Evolutionary conservation across 345 rosid species (phyloP).

Genomic region (Eutrema japonicum): DNA sequence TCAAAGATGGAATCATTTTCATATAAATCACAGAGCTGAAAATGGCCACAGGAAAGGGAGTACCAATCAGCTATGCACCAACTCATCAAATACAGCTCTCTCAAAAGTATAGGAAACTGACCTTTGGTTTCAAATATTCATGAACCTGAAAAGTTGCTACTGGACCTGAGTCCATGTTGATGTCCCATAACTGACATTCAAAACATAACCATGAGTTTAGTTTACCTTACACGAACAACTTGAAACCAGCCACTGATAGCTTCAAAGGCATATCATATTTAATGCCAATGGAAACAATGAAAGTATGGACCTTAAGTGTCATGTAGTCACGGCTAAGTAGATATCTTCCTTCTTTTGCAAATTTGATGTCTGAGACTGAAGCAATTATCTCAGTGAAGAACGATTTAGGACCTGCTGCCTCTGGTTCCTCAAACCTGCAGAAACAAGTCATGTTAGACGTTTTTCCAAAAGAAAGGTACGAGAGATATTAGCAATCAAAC

Average conservation of each 20-base stretch:
- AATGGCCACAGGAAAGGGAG: slow-evolving; percentile 26
- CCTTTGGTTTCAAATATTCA: slow-evolving; percentile 91
- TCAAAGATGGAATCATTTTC: slow-evolving; percentile 98
- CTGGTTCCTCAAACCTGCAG: slow-evolving; percentile 84
- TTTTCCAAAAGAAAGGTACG: background rate
- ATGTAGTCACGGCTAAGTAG: slow-evolving; percentile 95
- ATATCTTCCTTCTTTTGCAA: slow-evolving; percentile 84
- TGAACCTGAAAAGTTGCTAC: slow-evolving; percentile 94
- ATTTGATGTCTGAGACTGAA: slow-evolving; percentile 92
- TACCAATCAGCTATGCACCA: slow-evolving; percentile 30
- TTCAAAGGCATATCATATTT: background rate
- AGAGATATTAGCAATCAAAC: background rate
- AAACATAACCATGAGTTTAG: slow-evolving; percentile 28
- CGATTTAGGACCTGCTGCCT: slow-evolving; percentile 76
- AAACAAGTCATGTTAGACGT: slow-evolving; percentile 26
- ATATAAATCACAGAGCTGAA: slow-evolving; percentile 95
- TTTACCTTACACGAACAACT: background rate
- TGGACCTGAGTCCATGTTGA: slow-evolving; percentile 98
- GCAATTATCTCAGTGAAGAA: slow-evolving; percentile 97
- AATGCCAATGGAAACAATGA: background rate
- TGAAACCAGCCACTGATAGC: slow-evolving; percentile 9
- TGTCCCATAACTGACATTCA: slow-evolving; percentile 77
- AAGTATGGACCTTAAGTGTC: slow-evolving; percentile 79
- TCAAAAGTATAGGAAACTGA: slow-evolving; percentile 39
- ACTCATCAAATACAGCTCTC: slow-evolving; percentile 31